Evolutionary conservation across 108 stramenopile genomes (phyloP).

Genomic region (Mayamaea pseudoterrestris): DNA sequence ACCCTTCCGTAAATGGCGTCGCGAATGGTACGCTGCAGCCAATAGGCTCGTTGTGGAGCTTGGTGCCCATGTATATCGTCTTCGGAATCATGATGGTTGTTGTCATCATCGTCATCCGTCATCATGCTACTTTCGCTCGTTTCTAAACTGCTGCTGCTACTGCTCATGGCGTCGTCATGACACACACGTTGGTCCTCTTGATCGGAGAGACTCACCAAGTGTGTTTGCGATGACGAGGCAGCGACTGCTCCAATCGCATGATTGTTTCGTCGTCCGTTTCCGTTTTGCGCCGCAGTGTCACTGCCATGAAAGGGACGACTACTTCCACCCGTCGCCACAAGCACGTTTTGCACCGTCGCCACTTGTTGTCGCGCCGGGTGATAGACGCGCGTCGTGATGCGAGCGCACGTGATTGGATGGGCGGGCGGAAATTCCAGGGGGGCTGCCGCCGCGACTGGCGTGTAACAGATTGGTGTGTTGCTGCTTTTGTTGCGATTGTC

Average conservation of each 20-base stretch:
- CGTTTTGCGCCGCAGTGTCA: not conserved
- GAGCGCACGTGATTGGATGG: constrained; percentile 46
- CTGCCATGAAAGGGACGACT: not conserved
- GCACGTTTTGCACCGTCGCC: constrained; percentile 55
- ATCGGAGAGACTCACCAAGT: no score
- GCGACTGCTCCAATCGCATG: constrained; percentile 1
- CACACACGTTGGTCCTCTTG: no score
- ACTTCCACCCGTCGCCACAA: constrained; percentile 38
- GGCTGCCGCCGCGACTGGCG: constrained; percentile 17
- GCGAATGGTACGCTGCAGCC: constrained; percentile 68
- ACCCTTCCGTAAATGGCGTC: constrained; percentile 78
- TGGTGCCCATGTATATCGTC: constrained; percentile 1
- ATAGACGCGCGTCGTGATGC: constrained; percentile 60
- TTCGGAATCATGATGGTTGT: constrained; percentile 2
- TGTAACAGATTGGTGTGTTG: no score
- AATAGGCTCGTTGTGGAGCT: constrained; percentile 59
- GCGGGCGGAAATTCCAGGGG: constrained; percentile 52
- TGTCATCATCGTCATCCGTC: constrained; percentile 20
- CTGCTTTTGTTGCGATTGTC: constrained; percentile 11
- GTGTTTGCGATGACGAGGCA: no score
- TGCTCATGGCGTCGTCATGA: constrained; percentile 4
- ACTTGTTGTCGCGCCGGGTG: constrained; percentile 33
- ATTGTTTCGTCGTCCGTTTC: not conserved
- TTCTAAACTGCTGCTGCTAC: constrained; percentile 10
- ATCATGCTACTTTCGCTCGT: constrained; percentile 16